Base-by-base conservation (phyloP, 768 basidiomycete species). In the Termitomyces sp. region DNA sequence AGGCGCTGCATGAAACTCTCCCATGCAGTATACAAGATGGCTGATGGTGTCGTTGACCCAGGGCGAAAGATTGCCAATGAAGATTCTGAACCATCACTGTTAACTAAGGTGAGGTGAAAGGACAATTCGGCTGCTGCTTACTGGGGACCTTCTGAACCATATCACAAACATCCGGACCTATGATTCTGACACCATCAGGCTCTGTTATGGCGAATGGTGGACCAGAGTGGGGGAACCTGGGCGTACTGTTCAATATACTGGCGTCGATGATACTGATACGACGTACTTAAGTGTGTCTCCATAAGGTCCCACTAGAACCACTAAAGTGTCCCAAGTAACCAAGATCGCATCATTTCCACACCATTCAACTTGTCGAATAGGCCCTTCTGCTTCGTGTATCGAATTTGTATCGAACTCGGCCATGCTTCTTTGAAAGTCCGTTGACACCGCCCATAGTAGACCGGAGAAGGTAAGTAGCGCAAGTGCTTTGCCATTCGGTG, bases 321-420 rank as follows among this genome's bases (percentile, higher is more conserved):
- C 89, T 29, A 87, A 71, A 18, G 79, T 73, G 40, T 84, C 82
- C 92, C 94, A 98, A 18, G 86, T 87, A 16, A 97, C 78, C 3
- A 94, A 76, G 42, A 98, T 88, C 0, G 94, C 93, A 69, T 99
- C 95, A 65, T 94, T 93, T 1, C 95, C 95, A 67, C 94, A 98
- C 97, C 97, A 99, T 64, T 89, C 89, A 0, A 94, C 85, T 60
- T 88, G 87, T 33, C 76, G 75, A 3, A 91, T 78, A 3, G 75
- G 68, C 2, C 85, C 88, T 18, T 83, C 77, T 0, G 78, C 81
- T 6, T 76, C 82, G 56, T 73, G 64, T 29, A 81, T 78, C 25
- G 73, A 75, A 7, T 68, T 76, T 2, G 89, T 89, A 53, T 94
- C 84, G 60, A 91, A 94, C 65, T 97, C 95, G 3, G 92, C 90